Base-by-base conservation (phyloP, 2,329 filamentous ascomycete species). In the Fusarium sp. region DNA sequence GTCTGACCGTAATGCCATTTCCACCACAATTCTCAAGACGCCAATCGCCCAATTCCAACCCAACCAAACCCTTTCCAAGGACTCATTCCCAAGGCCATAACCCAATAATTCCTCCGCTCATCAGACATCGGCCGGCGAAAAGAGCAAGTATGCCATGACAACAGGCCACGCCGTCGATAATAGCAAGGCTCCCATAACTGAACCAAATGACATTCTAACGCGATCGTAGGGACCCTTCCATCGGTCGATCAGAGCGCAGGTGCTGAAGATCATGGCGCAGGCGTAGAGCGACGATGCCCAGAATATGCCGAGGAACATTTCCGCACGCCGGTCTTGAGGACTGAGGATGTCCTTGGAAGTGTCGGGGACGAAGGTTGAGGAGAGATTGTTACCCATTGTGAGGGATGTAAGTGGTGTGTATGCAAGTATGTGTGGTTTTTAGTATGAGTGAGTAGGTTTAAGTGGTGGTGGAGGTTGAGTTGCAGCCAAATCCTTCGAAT, bases 381-480 rank as follows among this genome's bases (percentile, higher is more conserved):
- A 85, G 34, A 85, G 82, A 61, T 84, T 84, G 68, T 75, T 76
- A 68, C 83, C 83, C 84, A 85, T 85, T 36, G 59, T 80, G 63
- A 28, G 38, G 47, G 45, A 68, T 44, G 57, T 62, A 71, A 36
- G 50, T 57, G n/a, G 30, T 34, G 50, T 36, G 50, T 36, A 52
- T 52, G 30, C 13, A 52, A 15, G 38, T 20, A 58, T 45, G 60
- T 34, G 26, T 45, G 18, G 22, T 22, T 11, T n/a, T 30, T 8
- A 11, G 44, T 45, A 9, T 10, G 9, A 39, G 48, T 30, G 47
- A 39, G 36, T 30, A 42, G 4, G 34, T 36, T 36, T 18, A 36
- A 18, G 34, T 36, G 34, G 34, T 36, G 34, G 36, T 36, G 22
- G 60, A 28, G 24, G 34, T 41, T 41, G 57, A 32, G 34, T 63